phyloP scores from a whole-genome alignment of 2,329 filamentous ascomycete genomes.

The Beauveria caledonica region DNA sequence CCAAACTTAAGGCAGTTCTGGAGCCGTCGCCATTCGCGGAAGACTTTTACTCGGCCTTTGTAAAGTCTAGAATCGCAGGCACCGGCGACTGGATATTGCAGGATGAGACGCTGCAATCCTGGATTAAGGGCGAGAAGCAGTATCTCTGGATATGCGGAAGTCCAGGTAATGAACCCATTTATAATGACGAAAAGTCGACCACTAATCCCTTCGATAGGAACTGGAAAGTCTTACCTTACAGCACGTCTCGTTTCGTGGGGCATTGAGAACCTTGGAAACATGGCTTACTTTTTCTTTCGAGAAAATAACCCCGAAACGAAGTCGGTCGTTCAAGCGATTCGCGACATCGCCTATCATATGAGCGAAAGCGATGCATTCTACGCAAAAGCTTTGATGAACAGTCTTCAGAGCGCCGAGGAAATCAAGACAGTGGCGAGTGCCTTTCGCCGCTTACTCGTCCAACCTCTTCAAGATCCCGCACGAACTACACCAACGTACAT shows the following conservation, averaged over 20 bases:
- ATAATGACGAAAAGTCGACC: neutral
- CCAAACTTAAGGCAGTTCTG: slow-evolving; percentile 31
- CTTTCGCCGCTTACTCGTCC: slow-evolving; percentile 32
- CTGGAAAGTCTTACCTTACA: slow-evolving; percentile 38
- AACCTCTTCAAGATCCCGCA: slow-evolving; percentile 28
- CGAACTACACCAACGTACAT: slow-evolving; percentile 29
- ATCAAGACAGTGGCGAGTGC: slow-evolving; percentile 36
- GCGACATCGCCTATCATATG: slow-evolving; percentile 39
- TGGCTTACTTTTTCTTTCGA: slow-evolving; percentile 41
- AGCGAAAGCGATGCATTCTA: slow-evolving; percentile 37
- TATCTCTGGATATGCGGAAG: slow-evolving; percentile 37
- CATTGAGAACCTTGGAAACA: slow-evolving; percentile 25
- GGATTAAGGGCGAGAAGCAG: slow-evolving; percentile 29
- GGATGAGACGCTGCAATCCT: slow-evolving; percentile 30
- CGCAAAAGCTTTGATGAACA: slow-evolving; percentile 30
- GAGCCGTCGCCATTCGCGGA: slow-evolving; percentile 34
- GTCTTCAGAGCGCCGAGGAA: slow-evolving; percentile 28
- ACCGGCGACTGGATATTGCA: slow-evolving; percentile 39
- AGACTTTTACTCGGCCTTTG: slow-evolving; percentile 34
- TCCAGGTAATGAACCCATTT: slow-evolving; percentile 23
- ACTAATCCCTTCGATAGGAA: slow-evolving; percentile 19
- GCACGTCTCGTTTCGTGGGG: slow-evolving; percentile 34
- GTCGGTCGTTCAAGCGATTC: slow-evolving; percentile 35
- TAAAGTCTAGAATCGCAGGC: slow-evolving; percentile 29
- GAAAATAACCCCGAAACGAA: slow-evolving; percentile 38